A percentile compares a stretch with the other conserved stretches of the same genome.
Conservation (phyloP, 2,329 filamentous ascomycete genomes). For the Aureobasidium mangrovei region DNA sequence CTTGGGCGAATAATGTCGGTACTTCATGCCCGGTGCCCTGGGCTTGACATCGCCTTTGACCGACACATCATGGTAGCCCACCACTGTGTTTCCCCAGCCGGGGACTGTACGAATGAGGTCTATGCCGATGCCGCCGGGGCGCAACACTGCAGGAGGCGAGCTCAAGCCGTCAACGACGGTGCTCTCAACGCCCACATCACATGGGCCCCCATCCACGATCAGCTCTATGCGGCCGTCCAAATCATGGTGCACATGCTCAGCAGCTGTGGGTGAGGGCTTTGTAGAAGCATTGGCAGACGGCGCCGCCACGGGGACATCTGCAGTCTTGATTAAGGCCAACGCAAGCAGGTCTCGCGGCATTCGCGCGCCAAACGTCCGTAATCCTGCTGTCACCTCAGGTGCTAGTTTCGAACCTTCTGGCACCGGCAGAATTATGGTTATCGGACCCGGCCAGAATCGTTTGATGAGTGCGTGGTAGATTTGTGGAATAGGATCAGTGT, state of each 20-base stretch:
- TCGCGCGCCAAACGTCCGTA: constrained; percentile 77
- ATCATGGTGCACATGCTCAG: constrained; percentile 81
- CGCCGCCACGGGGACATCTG: constrained; percentile 72
- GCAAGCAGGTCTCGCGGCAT: constrained; percentile 85
- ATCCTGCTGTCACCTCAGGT: constrained; percentile 81
- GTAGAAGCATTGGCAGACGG: constrained; percentile 94
- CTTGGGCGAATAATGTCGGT: constrained; percentile 91
- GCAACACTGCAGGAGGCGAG: constrained; percentile 67
- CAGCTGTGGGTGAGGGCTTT: constrained; percentile 82
- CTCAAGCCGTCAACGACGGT: constrained; percentile 91
- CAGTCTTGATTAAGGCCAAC: constrained; percentile 71
- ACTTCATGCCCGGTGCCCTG: constrained; percentile 95
- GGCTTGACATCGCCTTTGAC: constrained; percentile 56
- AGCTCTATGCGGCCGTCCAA: constrained; percentile 71
- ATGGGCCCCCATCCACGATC: constrained; percentile 82
- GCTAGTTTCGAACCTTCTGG: constrained; percentile 63
- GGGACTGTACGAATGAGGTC: constrained; percentile 64
- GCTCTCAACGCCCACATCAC: constrained; percentile 85
- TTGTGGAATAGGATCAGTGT: constrained; percentile 50
- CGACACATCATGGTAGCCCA: constrained; percentile 70
- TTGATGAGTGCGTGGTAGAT: constrained; percentile 73
- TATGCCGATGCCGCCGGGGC: constrained; percentile 80
- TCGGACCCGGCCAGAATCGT: constrained; percentile 85
- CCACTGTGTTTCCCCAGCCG: constrained; percentile 72
- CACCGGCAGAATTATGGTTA: constrained; percentile 82